Percentiles rank a stretch among this genome's conserved stretches.
Evolutionary conservation across 805 yeast genomes (phyloP).

Genomic region (Teunomyces barrocoloradensis): DNA sequence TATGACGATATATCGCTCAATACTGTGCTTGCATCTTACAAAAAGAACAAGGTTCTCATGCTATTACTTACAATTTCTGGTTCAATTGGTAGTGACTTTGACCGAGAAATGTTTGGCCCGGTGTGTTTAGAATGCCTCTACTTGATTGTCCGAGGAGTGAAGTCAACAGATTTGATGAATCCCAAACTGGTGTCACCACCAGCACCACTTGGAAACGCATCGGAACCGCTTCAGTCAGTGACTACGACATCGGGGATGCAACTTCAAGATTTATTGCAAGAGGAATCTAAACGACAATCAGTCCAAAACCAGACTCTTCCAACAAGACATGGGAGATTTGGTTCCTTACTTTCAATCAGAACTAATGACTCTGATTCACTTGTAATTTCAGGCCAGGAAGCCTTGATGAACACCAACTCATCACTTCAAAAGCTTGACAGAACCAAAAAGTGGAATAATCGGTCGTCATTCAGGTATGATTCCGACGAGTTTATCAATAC

Average conservation of each 20-base stretch:
- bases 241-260: slow-evolving; percentile 37
- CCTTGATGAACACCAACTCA: slow-evolving; percentile 46
- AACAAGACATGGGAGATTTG: slow-evolving; percentile 87
- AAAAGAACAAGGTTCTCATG: slow-evolving; percentile 69
- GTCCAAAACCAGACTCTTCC: slow-evolving; percentile 50
- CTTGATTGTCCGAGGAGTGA: slow-evolving; percentile 52
- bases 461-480: slow-evolving; percentile 36
- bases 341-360: slow-evolving; percentile 74
- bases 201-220: neutral
- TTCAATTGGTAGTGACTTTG: slow-evolving; percentile 62
- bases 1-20: slow-evolving; percentile 67
- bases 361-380: slow-evolving; percentile 60
- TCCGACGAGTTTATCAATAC: slow-evolving; percentile 34
- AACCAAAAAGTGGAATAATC: slow-evolving; percentile 62
- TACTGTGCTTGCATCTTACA: slow-evolving; percentile 55
- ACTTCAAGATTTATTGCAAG: slow-evolving; percentile 51
- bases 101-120: slow-evolving; percentile 56
- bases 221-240: slow-evolving; percentile 15
- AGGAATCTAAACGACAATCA: slow-evolving; percentile 56
- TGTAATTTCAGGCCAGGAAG: slow-evolving; percentile 70
- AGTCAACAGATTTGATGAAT: slow-evolving; percentile 2
- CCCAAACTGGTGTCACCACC: neutral
- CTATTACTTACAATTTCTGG: slow-evolving; percentile 71
- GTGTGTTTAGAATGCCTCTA: slow-evolving; percentile 69
- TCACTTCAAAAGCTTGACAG: slow-evolving; percentile 65